Evolutionary conservation across 2,329 filamentous ascomycete genomes (phyloP).

Genomic region (Penicillium oxalicum): DNA sequence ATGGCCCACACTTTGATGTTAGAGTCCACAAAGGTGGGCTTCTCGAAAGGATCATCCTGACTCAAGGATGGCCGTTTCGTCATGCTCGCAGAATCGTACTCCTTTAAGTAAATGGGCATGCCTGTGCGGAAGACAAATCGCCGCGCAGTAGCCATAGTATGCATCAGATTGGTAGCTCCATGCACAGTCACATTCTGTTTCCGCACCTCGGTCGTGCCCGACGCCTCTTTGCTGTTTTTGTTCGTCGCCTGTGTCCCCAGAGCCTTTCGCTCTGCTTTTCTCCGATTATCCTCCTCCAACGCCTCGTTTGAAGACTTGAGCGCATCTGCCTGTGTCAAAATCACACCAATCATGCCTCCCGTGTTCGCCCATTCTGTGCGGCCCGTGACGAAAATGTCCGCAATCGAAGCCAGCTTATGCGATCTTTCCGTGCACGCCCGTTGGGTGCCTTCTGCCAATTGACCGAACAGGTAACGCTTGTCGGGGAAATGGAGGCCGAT

Average conservation of each 20-base stretch:
- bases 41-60: conserved; percentile 25
- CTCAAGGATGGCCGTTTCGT: conserved; percentile 18
- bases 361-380: conserved; percentile 66
- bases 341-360: conserved; percentile 77
- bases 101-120: conserved; percentile 64
- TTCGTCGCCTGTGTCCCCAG: neutral
- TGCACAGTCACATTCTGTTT: conserved; percentile 58
- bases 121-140: conserved; percentile 82
- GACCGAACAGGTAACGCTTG: conserved; percentile 79
- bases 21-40: conserved; percentile 68
- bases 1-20: conserved; percentile 82
- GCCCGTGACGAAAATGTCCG: conserved; percentile 79
- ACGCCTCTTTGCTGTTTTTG: conserved; percentile 3
- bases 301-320: conserved; percentile 41
- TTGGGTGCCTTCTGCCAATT: conserved; percentile 77
- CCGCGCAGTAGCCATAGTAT: conserved; percentile 74
- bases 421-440: conserved; percentile 66
- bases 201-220: conserved; percentile 6
- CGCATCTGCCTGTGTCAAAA: conserved; percentile 74
- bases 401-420: conserved; percentile 57
- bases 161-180: conserved; percentile 71
- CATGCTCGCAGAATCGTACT: conserved; percentile 48
- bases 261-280: conserved; percentile 22
- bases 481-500: conserved; percentile 74
- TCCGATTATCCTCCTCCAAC: conserved; percentile 42